phyloP scores from a whole-genome alignment of 129 eudicot species.

The Pulicaria dysenterica region DNA sequence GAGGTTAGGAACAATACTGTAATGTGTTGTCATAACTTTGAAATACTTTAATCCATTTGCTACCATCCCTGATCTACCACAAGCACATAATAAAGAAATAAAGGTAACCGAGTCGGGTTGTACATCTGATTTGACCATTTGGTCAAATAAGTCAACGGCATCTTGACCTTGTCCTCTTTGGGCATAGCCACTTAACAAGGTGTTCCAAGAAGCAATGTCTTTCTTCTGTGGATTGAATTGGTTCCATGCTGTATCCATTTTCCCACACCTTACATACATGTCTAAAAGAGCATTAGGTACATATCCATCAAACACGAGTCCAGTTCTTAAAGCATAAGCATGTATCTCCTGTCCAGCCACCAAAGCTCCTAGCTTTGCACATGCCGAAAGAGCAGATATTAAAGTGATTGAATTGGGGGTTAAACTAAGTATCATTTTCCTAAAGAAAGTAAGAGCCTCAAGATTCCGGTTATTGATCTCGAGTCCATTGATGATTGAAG shows the following conservation, averaged over 20 bases:
- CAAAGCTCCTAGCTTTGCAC: constrained; percentile 84
- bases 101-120: constrained; percentile 73
- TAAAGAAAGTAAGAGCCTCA: constrained; percentile 70
- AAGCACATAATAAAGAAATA: constrained; percentile 68
- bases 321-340: constrained; percentile 63
- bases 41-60: constrained; percentile 70
- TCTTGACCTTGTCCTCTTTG: constrained; percentile 59
- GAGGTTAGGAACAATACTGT: constrained; percentile 53
- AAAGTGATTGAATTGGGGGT: constrained; percentile 74
- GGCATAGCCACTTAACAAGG: constrained; percentile 69
- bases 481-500: constrained; percentile 77
- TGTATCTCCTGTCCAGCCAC: constrained; percentile 82
- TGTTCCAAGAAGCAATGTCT: constrained; percentile 83
- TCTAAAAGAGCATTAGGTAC: constrained; percentile 78
- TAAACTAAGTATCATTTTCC: constrained; percentile 58
- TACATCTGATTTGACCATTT: constrained; percentile 54
- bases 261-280: constrained; percentile 83
- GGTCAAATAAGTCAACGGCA: constrained; percentile 53
- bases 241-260: constrained; percentile 56
- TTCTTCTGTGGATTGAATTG: constrained; percentile 49
- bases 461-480: constrained; percentile 59
- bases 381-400: constrained; percentile 63
- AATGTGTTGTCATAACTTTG: constrained; percentile 47
- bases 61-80: constrained; percentile 85
- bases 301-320: constrained; percentile 58